Evolutionary conservation across 768 basidiomycete genomes (phyloP).

Genomic region (Auricularia cornea): DNA sequence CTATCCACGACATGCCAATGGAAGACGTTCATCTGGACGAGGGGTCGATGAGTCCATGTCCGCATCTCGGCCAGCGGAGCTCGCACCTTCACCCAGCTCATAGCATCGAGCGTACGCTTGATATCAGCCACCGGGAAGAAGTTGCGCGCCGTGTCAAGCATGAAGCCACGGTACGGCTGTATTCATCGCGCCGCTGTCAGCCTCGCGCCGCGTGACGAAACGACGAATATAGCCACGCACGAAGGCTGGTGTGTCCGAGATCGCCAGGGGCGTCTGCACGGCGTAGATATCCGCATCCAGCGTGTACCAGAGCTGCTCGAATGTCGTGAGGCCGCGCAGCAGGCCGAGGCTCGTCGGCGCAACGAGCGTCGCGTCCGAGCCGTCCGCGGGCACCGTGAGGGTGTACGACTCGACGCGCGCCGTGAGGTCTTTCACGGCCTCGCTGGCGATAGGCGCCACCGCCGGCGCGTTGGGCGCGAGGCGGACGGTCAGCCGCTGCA

Average conservation of each 20-base stretch:
- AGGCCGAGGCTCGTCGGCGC: conserved; percentile 62
- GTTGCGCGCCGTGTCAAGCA: conserved; percentile 76
- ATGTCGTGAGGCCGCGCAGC: conserved; percentile 66
- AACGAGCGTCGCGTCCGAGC: conserved; percentile 40
- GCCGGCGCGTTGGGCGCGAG: conserved; percentile 23
- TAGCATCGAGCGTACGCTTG: conserved; percentile 61
- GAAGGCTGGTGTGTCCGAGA: conserved; percentile 60
- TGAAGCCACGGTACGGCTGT: conserved; percentile 66
- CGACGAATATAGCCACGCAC: conserved; percentile 29
- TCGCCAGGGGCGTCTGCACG: conserved; percentile 46
- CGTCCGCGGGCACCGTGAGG: conserved; percentile 46
- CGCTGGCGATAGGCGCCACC: conserved; percentile 39
- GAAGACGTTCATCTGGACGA: conserved; percentile 54
- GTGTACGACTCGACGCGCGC: conserved; percentile 50
- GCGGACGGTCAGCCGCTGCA: conserved; percentile 38
- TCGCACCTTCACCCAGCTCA: conserved; percentile 62
- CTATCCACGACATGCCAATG: conserved; percentile 84
- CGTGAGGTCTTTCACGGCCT: conserved; percentile 40
- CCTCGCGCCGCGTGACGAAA: neutral
- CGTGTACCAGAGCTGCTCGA: conserved; percentile 58
- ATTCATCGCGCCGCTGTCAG: neutral
- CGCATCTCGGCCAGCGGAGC: conserved; percentile 6
- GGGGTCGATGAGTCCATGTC: conserved; percentile 4
- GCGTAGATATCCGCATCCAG: conserved; percentile 40
- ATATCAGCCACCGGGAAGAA: conserved; percentile 61